phyloP scores from a whole-genome alignment of 805 yeast species.

The Wickerhamomyces bisporus region DNA sequence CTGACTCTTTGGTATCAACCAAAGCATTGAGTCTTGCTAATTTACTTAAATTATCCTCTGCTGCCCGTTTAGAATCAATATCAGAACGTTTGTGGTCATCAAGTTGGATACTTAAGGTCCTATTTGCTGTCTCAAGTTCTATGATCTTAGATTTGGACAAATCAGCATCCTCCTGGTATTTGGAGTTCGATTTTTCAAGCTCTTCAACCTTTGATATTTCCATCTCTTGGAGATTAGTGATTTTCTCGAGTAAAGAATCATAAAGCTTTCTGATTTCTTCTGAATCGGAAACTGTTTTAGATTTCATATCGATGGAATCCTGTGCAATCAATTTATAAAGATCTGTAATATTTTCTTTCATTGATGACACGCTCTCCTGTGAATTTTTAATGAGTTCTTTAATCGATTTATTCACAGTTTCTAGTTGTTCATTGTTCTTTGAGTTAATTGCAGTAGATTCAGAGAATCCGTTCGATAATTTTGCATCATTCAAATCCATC shows the following conservation, averaged over 20 bases:
- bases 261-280: slow-evolving; percentile 9
- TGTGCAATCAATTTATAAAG: too few relatives aligned
- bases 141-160: slow-evolving; percentile 1
- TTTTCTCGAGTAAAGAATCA: slow-evolving; percentile 13
- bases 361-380: too few relatives aligned
- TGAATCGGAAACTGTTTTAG: background rate
- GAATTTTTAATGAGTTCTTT: too few relatives aligned
- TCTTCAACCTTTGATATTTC: slow-evolving; percentile 3
- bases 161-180: slow-evolving; percentile 2
- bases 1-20: background rate
- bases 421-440: background rate
- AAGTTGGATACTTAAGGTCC: too few relatives aligned
- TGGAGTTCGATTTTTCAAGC: slow-evolving; percentile 2
- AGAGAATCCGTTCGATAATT: background rate
- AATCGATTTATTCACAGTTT: too few relatives aligned
- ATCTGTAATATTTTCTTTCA: too few relatives aligned
- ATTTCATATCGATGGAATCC: background rate
- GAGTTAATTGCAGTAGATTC: background rate
- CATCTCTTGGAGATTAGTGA: slow-evolving; percentile 15
- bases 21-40: slow-evolving; percentile 1
- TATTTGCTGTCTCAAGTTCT: background rate
- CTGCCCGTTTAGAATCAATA: too few relatives aligned
- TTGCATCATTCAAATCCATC: background rate
- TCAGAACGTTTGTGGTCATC: too few relatives aligned
- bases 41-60: background rate